Conservation (phyloP, 768 basidiomycete genomes). For the Lactarius hatsudake region DNA sequence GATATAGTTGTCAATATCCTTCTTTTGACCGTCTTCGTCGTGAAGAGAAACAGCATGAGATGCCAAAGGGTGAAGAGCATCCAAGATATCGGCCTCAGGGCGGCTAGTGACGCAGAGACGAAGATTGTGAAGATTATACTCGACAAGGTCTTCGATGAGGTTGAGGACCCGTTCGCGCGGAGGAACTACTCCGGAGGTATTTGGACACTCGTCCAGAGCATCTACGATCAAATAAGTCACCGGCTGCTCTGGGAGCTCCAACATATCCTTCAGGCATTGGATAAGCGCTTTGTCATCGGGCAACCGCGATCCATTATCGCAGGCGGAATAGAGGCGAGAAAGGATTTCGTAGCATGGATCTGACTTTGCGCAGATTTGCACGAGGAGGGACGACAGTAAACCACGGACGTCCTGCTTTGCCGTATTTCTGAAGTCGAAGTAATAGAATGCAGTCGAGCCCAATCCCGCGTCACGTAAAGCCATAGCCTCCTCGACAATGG, state of each 20-base stretch:
- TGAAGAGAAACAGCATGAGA: conserved; percentile 4
- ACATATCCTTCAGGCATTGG: conserved; percentile 5
- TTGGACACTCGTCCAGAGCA: conserved; percentile 15
- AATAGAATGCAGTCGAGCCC: neutral
- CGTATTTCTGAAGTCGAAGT: conserved; percentile 2
- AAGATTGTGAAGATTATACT: conserved; percentile 1
- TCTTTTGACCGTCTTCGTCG: conserved; percentile 8
- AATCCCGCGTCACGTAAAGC: neutral
- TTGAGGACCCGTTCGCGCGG: conserved; percentile 8
- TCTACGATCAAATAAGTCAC: conserved; percentile 8
- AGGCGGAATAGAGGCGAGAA: neutral
- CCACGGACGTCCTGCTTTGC: conserved; percentile 5
- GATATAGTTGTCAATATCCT: conserved; percentile 5
- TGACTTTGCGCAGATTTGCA: conserved; percentile 1
- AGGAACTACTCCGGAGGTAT: neutral
- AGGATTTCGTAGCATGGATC: neutral
- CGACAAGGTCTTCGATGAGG: neutral
- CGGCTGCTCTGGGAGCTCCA: neutral
- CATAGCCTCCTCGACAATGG: neutral
- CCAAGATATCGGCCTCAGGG: conserved; percentile 3
- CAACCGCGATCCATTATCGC: neutral
- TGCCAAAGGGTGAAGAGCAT: neutral
- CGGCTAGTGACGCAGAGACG: conserved; percentile 12
- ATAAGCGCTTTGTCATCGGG: conserved; percentile 1
- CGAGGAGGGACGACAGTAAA: neutral